These are phyloP conservation scores for Xylariaceae sp. DNA, from an alignment of 2,329 filamentous ascomycete genomes.

Conservation along the genomic window DNA sequence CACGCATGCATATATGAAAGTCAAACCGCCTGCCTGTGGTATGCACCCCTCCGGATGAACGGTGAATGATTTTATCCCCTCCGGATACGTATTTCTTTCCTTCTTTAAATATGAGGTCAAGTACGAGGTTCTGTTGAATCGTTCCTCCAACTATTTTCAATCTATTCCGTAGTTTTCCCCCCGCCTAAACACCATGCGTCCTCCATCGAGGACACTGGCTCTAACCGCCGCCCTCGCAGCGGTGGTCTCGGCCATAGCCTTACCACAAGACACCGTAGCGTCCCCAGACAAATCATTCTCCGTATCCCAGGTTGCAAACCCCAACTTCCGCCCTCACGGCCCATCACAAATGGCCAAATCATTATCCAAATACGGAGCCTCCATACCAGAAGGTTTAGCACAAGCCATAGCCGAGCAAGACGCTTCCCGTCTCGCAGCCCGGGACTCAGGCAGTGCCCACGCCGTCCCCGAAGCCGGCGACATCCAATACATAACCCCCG, in stretches of 20 bases:
- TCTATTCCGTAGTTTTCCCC: neutral
- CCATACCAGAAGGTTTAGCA: conserved; percentile 25
- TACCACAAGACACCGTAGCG: neutral
- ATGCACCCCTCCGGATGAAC: neutral
- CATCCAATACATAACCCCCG: conserved; percentile 29
- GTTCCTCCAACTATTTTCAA: neutral
- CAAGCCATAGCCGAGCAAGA: conserved; percentile 20
- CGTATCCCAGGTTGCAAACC: conserved; percentile 25
- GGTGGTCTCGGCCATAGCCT: conserved; percentile 22
- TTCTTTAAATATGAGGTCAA: neutral
- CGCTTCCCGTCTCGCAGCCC: conserved; percentile 11
- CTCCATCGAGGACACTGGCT: conserved; percentile 1
- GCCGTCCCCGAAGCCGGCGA: conserved; percentile 27
- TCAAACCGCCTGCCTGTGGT: neutral
- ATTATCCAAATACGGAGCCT: conserved; percentile 27
- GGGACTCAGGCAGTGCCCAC: conserved; percentile 23
- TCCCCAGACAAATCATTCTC: conserved; percentile 22
- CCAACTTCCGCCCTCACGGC: conserved; percentile 24
- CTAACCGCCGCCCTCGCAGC: conserved; percentile 21
- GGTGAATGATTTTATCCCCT: neutral
- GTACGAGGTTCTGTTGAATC: too few species aligned
- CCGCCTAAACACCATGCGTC: conserved; percentile 6
- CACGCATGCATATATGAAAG: neutral
- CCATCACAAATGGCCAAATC: conserved; percentile 26
- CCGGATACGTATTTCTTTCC: neutral